Conservation (phyloP, 306 rosid genomes). For the barrel medic (Medicago truncatula) region MtrunA17r5.0-ANR NC_053044.1:10672001-10672500, state of each 20-base stretch:
- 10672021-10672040: constrained; percentile 78
- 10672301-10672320: too few relatives aligned
- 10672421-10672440: too few relatives aligned
- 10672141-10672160: constrained; percentile 57
- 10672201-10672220: constrained; percentile 61
- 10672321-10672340: too few relatives aligned
- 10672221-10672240: constrained; percentile 65
- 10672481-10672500: too few relatives aligned
- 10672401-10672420: too few relatives aligned
- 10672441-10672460: too few relatives aligned
- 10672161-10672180: constrained; percentile 71
- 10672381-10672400: too few relatives aligned
- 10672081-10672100: constrained; percentile 49
- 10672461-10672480: too few relatives aligned
- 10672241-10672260: constrained; percentile 44
- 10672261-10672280: too few relatives aligned
- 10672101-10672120: constrained; percentile 57
- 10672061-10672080: constrained; percentile 68
- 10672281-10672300: too few relatives aligned
- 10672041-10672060: constrained; percentile 76
- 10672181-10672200: constrained; percentile 77
- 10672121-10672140: constrained; percentile 56
- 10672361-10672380: too few relatives aligned
- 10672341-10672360: too few relatives aligned
- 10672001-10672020: constrained; percentile 67